These are phyloP conservation scores for Orbilia oligospora DNA, from an alignment of 2,329 filamentous ascomycete species.

Conservation along the genomic window DNA sequence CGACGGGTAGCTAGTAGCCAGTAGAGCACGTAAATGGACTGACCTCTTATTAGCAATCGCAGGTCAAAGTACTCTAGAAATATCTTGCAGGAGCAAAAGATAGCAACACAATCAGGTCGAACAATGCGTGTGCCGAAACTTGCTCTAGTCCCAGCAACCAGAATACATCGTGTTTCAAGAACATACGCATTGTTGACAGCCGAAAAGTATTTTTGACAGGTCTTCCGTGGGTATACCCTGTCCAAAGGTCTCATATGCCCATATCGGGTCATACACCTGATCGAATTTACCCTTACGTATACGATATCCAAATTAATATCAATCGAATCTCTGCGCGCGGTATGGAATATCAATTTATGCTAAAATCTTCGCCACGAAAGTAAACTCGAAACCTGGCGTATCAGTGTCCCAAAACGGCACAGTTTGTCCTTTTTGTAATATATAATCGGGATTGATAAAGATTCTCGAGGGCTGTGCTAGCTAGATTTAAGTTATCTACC, in stretches of 20 bases:
- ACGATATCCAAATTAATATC: neutral
- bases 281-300: conserved; percentile 40
- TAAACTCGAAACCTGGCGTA: neutral
- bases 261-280: conserved; percentile 13
- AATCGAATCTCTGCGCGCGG: neutral
- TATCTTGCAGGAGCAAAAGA: conserved; percentile 16
- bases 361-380: conserved; percentile 31
- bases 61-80: neutral
- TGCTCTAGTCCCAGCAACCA: conserved; percentile 30
- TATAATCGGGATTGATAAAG: conserved; percentile 12
- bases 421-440: conserved; percentile 7
- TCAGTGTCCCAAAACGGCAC: conserved; percentile 24
- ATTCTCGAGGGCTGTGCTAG: conserved; percentile 43
- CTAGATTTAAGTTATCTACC: conserved; percentile 37
- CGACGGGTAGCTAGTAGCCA: too few species aligned
- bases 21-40: too few species aligned
- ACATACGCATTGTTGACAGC: conserved; percentile 21
- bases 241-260: conserved; percentile 4
- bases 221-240: conserved; percentile 6
- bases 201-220: conserved; percentile 8
- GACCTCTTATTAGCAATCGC: too few species aligned
- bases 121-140: conserved; percentile 34
- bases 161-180: conserved; percentile 46
- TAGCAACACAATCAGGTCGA: conserved; percentile 43
- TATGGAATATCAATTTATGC: conserved; percentile 40